Conservation (phyloP, 371 early-diverging fungal genomes). For the Chytridium lagenaria region DNA sequence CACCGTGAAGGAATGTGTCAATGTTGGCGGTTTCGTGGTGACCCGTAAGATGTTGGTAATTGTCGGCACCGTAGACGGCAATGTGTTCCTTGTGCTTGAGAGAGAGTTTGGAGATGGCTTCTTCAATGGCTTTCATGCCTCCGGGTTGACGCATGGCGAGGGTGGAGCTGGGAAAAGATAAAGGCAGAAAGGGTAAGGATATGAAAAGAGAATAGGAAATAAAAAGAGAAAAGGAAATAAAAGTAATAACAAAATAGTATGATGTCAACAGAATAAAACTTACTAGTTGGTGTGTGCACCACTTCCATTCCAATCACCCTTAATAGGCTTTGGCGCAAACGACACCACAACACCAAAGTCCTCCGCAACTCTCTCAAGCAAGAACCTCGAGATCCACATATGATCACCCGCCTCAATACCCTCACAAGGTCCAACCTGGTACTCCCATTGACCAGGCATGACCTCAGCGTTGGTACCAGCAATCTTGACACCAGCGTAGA, state of each 20-base stretch:
- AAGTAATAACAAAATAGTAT: too few relatives aligned
- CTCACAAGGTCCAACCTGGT: slow-evolving; percentile 66
- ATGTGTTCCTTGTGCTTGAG: slow-evolving; percentile 64
- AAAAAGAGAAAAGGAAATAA: too few relatives aligned
- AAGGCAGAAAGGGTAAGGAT: too few relatives aligned
- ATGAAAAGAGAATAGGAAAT: too few relatives aligned
- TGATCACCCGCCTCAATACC: slow-evolving; percentile 61
- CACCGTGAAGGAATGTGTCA: slow-evolving; percentile 62
- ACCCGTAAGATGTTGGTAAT: slow-evolving; percentile 67
- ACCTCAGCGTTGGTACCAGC: slow-evolving; percentile 56
- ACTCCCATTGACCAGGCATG: slow-evolving; percentile 68
- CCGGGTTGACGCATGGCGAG: slow-evolving; percentile 64
- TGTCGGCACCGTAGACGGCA: slow-evolving; percentile 69
- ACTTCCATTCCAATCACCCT: slow-evolving; percentile 64
- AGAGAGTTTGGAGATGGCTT: slow-evolving; percentile 61
- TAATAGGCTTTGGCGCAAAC: slow-evolving; percentile 59
- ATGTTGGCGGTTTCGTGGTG: slow-evolving; percentile 67
- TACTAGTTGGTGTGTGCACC: too few relatives aligned
- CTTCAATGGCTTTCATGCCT: slow-evolving; percentile 62
- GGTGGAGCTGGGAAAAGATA: too few relatives aligned
- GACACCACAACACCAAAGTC: slow-evolving; percentile 64
- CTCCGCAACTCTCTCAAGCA: slow-evolving; percentile 65
- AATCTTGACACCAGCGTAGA: slow-evolving; percentile 64
- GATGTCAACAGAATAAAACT: too few relatives aligned
- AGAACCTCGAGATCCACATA: slow-evolving; percentile 64